Base-by-base conservation (phyloP, 371 early-diverging fungal species). In the Zychaea mexicana region DNA sequence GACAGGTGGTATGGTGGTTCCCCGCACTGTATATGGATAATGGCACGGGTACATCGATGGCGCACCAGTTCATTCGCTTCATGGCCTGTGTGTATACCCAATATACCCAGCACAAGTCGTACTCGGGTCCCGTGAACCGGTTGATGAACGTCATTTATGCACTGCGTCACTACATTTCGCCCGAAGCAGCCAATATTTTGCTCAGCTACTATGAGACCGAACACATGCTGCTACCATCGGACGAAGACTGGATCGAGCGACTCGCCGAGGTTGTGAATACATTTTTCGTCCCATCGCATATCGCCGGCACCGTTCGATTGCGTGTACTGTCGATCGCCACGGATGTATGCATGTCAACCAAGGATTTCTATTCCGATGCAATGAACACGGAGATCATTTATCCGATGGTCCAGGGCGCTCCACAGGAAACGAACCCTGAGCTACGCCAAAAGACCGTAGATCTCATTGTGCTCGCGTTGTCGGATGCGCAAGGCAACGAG, bases 221-320 rank as follows among this genome's bases (percentile, higher is more conserved):
- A 45, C 89, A 90, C 33, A 62, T 75, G 7, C 77, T 90, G 38
- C 76, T 88, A 27, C 89, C 92, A 12, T 89, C 88, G 24, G 82
- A 87, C 28, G 76, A 85, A 12, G 67, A 79, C 63, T 91, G 90
- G 88, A 64, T 88, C 9, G 77, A 73, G 19, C 66, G 78, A n/a
- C 70, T 91, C 19, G 70, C 74, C 36, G 83, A 84, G 54, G 63
- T 88, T 17, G 76, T 82, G 42, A 77, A 80, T 19, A 71, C 82
- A 5, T 92, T 88, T 49, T 88, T 82, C 39, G 82, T 86, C 61
- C 60, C 72, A 64, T 70, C 62, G 56, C 68, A 45, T 62, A 62
- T 61, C 65, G 79, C 61, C 33, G 71, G 62, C 52, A 69, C 69
- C 1, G 67, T 86, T 6, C 77, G 87, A 15, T 59, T 85, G 26